Conservation (phyloP, 257 asterid genomes). For the Nicotiana benthamiana region DNA sequence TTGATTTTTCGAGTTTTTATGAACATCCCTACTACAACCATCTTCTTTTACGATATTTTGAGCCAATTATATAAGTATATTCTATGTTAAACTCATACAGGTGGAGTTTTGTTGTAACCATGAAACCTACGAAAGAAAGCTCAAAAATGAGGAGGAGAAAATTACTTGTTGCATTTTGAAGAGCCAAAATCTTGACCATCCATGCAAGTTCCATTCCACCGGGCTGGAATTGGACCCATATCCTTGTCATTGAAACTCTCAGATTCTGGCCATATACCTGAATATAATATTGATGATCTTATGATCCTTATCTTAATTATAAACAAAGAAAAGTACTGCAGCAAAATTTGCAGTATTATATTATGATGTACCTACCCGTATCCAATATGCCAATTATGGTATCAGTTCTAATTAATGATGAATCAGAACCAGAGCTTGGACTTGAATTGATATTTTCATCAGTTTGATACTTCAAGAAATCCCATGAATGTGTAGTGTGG, state of each 20-base stretch:
- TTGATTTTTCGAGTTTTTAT: too few species aligned
- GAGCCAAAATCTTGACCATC: conserved; percentile 42
- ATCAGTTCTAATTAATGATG: conserved; percentile 32
- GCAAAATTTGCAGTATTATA: background rate
- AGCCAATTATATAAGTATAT: too few species aligned
- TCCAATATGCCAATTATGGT: conserved; percentile 72
- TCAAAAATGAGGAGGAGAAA: background rate
- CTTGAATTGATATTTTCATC: conserved; percentile 11
- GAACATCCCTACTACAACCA: background rate
- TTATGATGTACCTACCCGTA: conserved; percentile 35
- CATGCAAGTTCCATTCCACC: conserved; percentile 78
- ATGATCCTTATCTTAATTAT: background rate
- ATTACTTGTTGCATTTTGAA: conserved; percentile 57
- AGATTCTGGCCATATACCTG: conserved; percentile 90
- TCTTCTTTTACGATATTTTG: too few species aligned
- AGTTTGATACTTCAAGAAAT: conserved; percentile 53
- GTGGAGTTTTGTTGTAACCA: background rate
- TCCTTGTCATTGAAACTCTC: background rate
- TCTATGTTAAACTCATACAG: background rate
- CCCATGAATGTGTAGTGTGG: conserved; percentile 94
- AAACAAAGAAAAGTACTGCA: background rate
- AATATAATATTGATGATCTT: background rate
- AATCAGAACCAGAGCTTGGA: background rate
- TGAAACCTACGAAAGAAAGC: background rate
- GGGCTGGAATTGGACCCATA: conserved; percentile 52